Evolutionary conservation across 139 green algal species (phyloP).

Genomic region (Mychonastes homosphaera): DNA sequence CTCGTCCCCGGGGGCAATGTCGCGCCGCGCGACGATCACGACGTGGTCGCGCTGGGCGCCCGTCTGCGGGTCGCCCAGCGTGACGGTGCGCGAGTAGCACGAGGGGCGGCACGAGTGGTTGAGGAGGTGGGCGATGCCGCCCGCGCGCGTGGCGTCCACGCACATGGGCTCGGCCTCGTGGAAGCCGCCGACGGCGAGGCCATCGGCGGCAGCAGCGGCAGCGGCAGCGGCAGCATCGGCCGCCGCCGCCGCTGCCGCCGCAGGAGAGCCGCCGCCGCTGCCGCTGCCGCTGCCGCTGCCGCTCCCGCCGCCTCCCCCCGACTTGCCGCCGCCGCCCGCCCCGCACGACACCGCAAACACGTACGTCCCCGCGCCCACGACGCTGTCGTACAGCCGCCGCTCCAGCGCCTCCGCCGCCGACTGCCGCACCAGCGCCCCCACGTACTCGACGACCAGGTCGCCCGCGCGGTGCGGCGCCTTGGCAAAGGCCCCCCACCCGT

Average conservation of each 20-base stretch:
- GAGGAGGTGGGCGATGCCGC: slow-evolving; percentile 65
- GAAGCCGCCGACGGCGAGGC: no score
- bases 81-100: slow-evolving; percentile 59
- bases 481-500: slow-evolving; percentile 67
- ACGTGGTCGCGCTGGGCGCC: slow-evolving; percentile 43
- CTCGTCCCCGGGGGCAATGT: slow-evolving; percentile 58
- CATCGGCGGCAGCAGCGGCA: no score
- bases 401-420: slow-evolving; percentile 34
- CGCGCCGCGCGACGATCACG: slow-evolving; percentile 51
- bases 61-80: slow-evolving; percentile 13
- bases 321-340: no score
- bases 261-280: no score
- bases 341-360: no score
- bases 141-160: slow-evolving; percentile 60
- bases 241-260: no score
- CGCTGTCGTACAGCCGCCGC: slow-evolving; percentile 46
- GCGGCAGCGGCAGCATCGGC: no score
- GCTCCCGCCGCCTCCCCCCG: no score
- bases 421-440: slow-evolving; percentile 35
- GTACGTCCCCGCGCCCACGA: slow-evolving; percentile 63
- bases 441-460: slow-evolving; percentile 49
- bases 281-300: no score
- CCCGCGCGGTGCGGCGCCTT: slow-evolving; percentile 40
- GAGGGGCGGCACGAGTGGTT: slow-evolving; percentile 85
- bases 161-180: slow-evolving; percentile 15